phyloP scores from a whole-genome alignment of 352 stramenopile genomes.

The Phytophthora sp. region DNA sequence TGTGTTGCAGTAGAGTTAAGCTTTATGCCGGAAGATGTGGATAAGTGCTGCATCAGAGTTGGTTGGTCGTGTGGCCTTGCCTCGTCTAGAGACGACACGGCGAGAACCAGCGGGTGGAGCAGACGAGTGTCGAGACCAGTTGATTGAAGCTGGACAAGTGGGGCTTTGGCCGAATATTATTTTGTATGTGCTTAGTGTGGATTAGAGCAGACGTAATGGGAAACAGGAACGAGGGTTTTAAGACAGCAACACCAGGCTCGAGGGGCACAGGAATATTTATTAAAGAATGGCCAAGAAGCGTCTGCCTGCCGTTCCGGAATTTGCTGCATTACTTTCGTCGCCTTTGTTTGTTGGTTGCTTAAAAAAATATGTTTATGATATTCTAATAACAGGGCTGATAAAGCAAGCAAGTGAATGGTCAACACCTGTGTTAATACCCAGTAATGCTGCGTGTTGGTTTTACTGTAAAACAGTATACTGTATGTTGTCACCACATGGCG shows the following conservation, averaged over 20 bases:
- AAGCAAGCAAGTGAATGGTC: slow-evolving; percentile 30
- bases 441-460: slow-evolving; percentile 18
- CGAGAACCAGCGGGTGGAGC: slow-evolving; percentile 1
- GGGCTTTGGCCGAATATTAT: slow-evolving; percentile 22
- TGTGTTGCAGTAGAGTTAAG: neutral
- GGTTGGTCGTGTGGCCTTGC: slow-evolving; percentile 12
- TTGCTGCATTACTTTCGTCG: neutral
- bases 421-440: slow-evolving; percentile 3
- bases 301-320: slow-evolving; percentile 5
- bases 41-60: slow-evolving; percentile 3
- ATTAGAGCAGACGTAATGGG: slow-evolving; percentile 35
- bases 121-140: slow-evolving; percentile 6
- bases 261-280: slow-evolving; percentile 34
- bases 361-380: neutral
- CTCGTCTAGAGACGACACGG: slow-evolving; percentile 19
- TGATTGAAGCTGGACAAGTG: slow-evolving; percentile 3
- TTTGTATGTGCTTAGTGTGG: slow-evolving; percentile 40
- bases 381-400: too few species aligned
- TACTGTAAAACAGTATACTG: too few species aligned
- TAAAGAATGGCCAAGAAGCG: slow-evolving; percentile 19
- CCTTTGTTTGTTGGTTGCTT: neutral
- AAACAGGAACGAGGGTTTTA: slow-evolving; percentile 26
- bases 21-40: neutral
- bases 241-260: slow-evolving; percentile 16
- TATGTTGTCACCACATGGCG: too few species aligned